Percentiles rank a stretch among this genome's conserved stretches.
These are phyloP conservation scores for Dictyophora rubrovolvata DNA, from an alignment of 768 basidiomycete genomes.

Conservation along the genomic window DNA sequence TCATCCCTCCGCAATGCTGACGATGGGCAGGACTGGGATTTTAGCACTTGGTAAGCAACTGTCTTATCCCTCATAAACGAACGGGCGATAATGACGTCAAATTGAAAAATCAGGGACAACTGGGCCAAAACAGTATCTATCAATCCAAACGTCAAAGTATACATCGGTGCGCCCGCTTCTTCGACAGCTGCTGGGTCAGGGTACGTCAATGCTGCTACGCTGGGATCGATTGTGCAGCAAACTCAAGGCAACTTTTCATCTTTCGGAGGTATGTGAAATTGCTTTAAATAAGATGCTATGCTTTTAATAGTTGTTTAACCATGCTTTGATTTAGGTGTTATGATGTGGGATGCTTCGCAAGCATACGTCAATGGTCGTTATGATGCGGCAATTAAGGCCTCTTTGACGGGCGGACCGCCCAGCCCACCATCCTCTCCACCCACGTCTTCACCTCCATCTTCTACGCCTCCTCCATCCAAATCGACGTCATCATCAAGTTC, in stretches of 20 bases:
- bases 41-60: slow-evolving; percentile 23
- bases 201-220: slow-evolving; percentile 5
- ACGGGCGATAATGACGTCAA: neutral
- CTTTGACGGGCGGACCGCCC: neutral
- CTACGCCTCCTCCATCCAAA: slow-evolving; percentile 9
- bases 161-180: slow-evolving; percentile 12
- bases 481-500: slow-evolving; percentile 16
- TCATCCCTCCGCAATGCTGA: neutral
- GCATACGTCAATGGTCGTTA: slow-evolving; percentile 7
- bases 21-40: slow-evolving; percentile 39
- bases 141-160: slow-evolving; percentile 13
- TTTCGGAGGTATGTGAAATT: slow-evolving; percentile 8
- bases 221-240: slow-evolving; percentile 8
- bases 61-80: neutral
- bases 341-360: slow-evolving; percentile 13
- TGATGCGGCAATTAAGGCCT: slow-evolving; percentile 2
- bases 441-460: neutral
- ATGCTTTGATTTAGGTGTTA: slow-evolving; percentile 15
- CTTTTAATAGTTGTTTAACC: too few species aligned
- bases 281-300: too few species aligned
- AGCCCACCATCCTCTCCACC: neutral
- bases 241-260: slow-evolving; percentile 2
- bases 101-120: slow-evolving; percentile 12
- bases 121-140: slow-evolving; percentile 10
- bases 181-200: slow-evolving; percentile 5